phyloP scores from a whole-genome alignment of 192 early-diverging fungal genomes.

The Chytriomyces sp. region DNA sequence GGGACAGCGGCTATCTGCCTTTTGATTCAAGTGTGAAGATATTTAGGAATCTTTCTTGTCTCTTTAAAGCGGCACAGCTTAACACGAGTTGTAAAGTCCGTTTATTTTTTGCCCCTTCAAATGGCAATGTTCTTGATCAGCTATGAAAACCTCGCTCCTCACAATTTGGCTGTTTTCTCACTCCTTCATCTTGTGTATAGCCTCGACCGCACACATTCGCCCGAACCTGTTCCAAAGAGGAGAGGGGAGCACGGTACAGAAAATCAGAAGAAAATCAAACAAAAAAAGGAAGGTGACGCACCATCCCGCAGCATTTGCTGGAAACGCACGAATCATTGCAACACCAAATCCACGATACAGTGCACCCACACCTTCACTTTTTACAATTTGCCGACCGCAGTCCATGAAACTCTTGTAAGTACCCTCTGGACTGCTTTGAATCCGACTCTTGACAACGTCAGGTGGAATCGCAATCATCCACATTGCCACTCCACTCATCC shows the following conservation, averaged over 20 bases:
- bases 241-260: not conserved
- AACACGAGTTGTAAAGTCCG: too few species aligned
- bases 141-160: too few species aligned
- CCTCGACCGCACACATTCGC: slow-evolving; percentile 24
- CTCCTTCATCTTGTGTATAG: slow-evolving; percentile 13
- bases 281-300: not conserved
- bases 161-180: not conserved
- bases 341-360: slow-evolving; percentile 81
- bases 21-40: too few species aligned
- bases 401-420: slow-evolving; percentile 65
- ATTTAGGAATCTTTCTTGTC: too few species aligned
- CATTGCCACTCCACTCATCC: slow-evolving; percentile 92
- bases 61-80: too few species aligned
- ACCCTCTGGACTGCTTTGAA: slow-evolving; percentile 72
- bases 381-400: slow-evolving; percentile 64
- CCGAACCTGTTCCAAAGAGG: slow-evolving; percentile 19
- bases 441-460: slow-evolving; percentile 75
- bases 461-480: slow-evolving; percentile 82
- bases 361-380: slow-evolving; percentile 62
- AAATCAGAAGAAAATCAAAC: not conserved
- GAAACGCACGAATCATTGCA: slow-evolving; percentile 79
- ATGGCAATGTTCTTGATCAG: too few species aligned
- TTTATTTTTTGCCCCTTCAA: too few species aligned
- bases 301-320: slow-evolving; percentile 22
- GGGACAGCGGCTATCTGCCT: too few species aligned